These are phyloP conservation scores for Aegilops bicornis DNA, from an alignment of 176 grass and related monocot genomes.

Conservation along the genomic window DNA sequence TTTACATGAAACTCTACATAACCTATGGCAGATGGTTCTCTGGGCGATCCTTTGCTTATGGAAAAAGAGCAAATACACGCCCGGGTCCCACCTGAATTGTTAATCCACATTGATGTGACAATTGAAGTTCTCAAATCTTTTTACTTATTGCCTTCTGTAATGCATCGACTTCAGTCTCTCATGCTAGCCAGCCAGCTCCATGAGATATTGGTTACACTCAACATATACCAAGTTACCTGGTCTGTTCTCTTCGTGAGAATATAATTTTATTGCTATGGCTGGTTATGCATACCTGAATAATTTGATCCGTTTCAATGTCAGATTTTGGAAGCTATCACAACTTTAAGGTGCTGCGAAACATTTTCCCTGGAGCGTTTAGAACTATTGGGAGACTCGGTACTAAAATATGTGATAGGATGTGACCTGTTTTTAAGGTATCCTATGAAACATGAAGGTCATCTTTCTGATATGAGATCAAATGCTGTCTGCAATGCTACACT, in stretches of 20 bases:
- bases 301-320: conserved; percentile 37
- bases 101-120: conserved; percentile 68
- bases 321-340: conserved; percentile 97
- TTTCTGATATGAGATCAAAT: conserved; percentile 66
- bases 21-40: conserved; percentile 46
- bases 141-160: conserved; percentile 94
- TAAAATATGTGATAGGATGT: conserved; percentile 86
- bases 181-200: conserved; percentile 87
- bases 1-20: conserved; percentile 33
- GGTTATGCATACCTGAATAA: not conserved
- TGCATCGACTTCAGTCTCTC: conserved; percentile 81
- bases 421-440: conserved; percentile 74
- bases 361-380: conserved; percentile 92
- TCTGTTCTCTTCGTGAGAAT: conserved; percentile 36
- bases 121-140: conserved; percentile 85
- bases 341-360: conserved; percentile 73
- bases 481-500: conserved; percentile 82
- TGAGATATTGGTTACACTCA: conserved; percentile 57
- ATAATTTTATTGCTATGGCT: conserved; percentile 20
- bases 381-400: conserved; percentile 83
- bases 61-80: conserved; percentile 64
- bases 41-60: conserved; percentile 40
- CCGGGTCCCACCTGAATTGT: conserved; percentile 84
- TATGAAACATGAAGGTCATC: conserved; percentile 81
- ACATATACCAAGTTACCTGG: conserved; percentile 64